Base-by-base conservation (phyloP, 2,329 filamentous ascomycete species). In the Chaetomium olivaceum region DNA sequence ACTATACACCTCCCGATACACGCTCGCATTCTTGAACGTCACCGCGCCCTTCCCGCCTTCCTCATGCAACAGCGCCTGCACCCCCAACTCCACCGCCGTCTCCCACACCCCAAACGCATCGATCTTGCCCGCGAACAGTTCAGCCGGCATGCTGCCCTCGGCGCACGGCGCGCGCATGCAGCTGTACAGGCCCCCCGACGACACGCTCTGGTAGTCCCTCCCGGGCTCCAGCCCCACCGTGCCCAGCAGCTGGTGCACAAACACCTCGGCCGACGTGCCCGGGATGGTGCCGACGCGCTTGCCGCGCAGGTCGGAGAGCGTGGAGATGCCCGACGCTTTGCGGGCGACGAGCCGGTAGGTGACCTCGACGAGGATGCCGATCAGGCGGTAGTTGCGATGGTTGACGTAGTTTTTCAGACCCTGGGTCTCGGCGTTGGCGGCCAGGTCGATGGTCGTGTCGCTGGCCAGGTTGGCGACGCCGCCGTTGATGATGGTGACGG, bases 51-150 rank as follows among this genome's bases (percentile, higher is more conserved):
- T 59, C 21, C 58, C 52, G 1, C 72, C 74, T 12, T 36, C 1
- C 33, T 36, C 33, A 36, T 36, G 33, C 33, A 36, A 12, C n/a
- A 75, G 52, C 1, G 71, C 73, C 12, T 73, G 63, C 31, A 72
- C 69, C 3, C 70, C 75, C 3, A 77, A 69, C 70, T 77, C 71
- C 8, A 76, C 73, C 19, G 73, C 71, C 25, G 76, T 74, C 71
- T 77, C 76, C 76, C 75, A 77, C 61, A 75, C 70, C 31, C 74
- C 75, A 36, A 76, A 75, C 0, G 74, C 75, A 64, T 77, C 74
- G 27, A 77, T 70, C 33, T 69, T 66, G 1, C 71, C 58, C 61
- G 48, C 67, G 65, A 31, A 16, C 39, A 77, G 69, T 74, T 73
- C 71, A 11, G 67, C 63, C 4, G 76, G 76, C 48, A 76, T 70